These are phyloP conservation scores for Parastagonospora avenae DNA, from an alignment of 2,329 filamentous ascomycete species.

Conservation along the genomic window DNA sequence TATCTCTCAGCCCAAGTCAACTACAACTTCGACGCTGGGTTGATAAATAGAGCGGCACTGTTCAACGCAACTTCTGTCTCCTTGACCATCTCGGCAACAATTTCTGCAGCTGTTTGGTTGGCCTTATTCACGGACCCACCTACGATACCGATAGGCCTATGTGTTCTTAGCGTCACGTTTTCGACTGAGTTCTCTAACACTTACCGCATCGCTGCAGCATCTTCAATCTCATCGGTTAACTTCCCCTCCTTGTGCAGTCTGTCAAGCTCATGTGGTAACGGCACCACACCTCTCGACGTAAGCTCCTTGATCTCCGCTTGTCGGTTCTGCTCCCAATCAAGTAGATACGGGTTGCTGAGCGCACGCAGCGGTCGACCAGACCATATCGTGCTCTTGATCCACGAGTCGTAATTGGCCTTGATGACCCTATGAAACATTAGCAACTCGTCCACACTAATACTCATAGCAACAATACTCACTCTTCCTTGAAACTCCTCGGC, in stretches of 20 bases:
- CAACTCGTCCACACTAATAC: not conserved
- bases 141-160: slow-evolving; percentile 32
- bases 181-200: not conserved
- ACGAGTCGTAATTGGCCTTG: slow-evolving; percentile 25
- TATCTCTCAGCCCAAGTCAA: not conserved
- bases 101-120: slow-evolving; percentile 26
- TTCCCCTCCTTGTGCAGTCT: slow-evolving; percentile 30
- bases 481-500: slow-evolving; percentile 21
- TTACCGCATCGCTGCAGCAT: slow-evolving; percentile 28
- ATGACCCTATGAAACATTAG: slow-evolving; percentile 14
- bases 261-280: slow-evolving; percentile 30
- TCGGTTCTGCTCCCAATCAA: slow-evolving; percentile 33
- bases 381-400: slow-evolving; percentile 28
- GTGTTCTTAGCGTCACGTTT: not conserved
- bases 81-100: slow-evolving; percentile 33
- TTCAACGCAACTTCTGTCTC: slow-evolving; percentile 26
- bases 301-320: slow-evolving; percentile 33
- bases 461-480: slow-evolving; percentile 3
- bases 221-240: slow-evolving; percentile 37
- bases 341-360: slow-evolving; percentile 27
- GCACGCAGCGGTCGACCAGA: slow-evolving; percentile 31
- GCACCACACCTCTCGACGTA: slow-evolving; percentile 24
- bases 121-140: slow-evolving; percentile 30
- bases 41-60: slow-evolving; percentile 17
- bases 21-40: slow-evolving; percentile 22